Conservation (phyloP, 768 basidiomycete genomes). For the Tephrocybe sp. region DNA sequence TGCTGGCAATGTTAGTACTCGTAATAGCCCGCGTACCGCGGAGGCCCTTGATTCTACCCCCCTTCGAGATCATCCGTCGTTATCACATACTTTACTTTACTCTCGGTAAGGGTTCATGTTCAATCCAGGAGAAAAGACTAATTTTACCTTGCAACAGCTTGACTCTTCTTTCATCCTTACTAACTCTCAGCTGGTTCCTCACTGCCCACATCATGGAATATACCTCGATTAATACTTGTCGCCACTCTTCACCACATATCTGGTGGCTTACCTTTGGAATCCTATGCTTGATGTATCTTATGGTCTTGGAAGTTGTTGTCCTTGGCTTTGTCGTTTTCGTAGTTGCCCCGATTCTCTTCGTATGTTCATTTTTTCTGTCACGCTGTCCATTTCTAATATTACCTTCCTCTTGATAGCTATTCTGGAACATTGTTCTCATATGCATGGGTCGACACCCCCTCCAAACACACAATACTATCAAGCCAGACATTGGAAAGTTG, state of each 20-base stretch:
- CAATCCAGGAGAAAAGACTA: constrained; percentile 20
- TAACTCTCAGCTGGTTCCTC: constrained; percentile 82
- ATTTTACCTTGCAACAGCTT: constrained; percentile 37
- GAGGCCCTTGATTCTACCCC: constrained; percentile 1
- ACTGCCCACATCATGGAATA: constrained; percentile 80
- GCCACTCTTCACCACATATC: constrained; percentile 71
- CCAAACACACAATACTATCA: constrained; percentile 71
- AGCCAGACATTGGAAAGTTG: constrained; percentile 77
- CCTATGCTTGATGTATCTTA: constrained; percentile 76
- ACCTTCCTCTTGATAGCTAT: constrained; percentile 41
- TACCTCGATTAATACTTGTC: constrained; percentile 73
- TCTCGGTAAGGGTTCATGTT: constrained; percentile 34
- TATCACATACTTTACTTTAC: constrained; percentile 29
- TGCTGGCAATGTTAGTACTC: not conserved
- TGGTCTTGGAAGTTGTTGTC: constrained; percentile 66
- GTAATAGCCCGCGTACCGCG: not conserved
- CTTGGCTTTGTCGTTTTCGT: constrained; percentile 79
- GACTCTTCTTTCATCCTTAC: constrained; percentile 62
- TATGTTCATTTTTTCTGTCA: constrained; percentile 36
- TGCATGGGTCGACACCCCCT: constrained; percentile 80
- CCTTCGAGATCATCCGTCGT: constrained; percentile 2
- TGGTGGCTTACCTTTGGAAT: constrained; percentile 89
- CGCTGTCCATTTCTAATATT: not conserved
- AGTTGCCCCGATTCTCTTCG: constrained; percentile 76
- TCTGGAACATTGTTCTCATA: constrained; percentile 77